Percentiles rank a stretch among this genome's conserved stretches.
Conservation (phyloP, 352 stramenopile species). For the Saprolegnia parasitica region DNA sequence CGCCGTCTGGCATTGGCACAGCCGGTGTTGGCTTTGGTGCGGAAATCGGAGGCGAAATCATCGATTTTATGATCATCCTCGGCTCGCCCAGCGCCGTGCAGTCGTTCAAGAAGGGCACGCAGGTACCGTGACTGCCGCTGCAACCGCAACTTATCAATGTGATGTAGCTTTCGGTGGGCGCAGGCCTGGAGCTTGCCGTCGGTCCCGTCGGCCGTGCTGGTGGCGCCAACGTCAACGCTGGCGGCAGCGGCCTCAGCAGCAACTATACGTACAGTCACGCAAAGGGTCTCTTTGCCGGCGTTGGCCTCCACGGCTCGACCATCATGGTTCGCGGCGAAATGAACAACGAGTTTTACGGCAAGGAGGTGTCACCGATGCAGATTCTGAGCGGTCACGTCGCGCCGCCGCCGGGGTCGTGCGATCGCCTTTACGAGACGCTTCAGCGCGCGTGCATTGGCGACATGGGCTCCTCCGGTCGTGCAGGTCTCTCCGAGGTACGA, state of each 20-base stretch:
- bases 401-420: conserved; percentile 52
- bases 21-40: conserved; percentile 76
- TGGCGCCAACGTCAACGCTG: conserved; percentile 67
- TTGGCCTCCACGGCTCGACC: conserved; percentile 74
- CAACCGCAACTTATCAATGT: neutral
- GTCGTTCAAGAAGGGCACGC: conserved; percentile 80
- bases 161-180: conserved; percentile 49
- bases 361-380: conserved; percentile 70
- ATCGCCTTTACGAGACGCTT: conserved; percentile 69
- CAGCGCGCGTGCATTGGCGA: conserved; percentile 35
- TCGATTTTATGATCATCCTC: conserved; percentile 87
- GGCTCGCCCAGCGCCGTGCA: conserved; percentile 63
- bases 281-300: conserved; percentile 73
- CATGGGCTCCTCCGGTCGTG: neutral
- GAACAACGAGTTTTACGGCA: conserved; percentile 81
- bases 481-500: conserved; percentile 23
- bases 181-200: conserved; percentile 67
- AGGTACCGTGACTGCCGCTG: conserved; percentile 34
- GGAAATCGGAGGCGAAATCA: conserved; percentile 80
- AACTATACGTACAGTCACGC: conserved; percentile 86
- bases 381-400: conserved; percentile 74
- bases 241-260: conserved; percentile 66
- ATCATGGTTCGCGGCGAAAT: conserved; percentile 81
- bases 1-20: conserved; percentile 76
- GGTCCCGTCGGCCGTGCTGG: conserved; percentile 64